Conservation (phyloP, 306 rosid genomes). For the Cercis canadensis region DNA sequence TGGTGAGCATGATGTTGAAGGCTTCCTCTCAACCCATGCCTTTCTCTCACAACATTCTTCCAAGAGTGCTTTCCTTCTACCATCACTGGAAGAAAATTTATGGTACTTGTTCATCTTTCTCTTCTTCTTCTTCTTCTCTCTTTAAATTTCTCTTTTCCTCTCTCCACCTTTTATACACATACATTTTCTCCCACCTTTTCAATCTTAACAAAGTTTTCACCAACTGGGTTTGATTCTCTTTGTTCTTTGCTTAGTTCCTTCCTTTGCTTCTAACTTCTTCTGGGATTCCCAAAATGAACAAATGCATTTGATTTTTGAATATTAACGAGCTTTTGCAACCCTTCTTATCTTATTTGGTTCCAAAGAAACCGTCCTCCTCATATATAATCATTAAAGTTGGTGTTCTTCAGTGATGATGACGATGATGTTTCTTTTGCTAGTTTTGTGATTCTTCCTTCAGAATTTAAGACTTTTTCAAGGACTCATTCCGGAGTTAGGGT, state of each 20-base stretch:
- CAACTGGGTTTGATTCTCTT: slow-evolving; percentile 5
- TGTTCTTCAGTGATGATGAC: slow-evolving; percentile 35
- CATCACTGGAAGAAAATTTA: slow-evolving; percentile 98
- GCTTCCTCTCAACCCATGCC: slow-evolving; percentile 97
- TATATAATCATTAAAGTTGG: slow-evolving; percentile 45
- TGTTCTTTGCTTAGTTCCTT: background rate
- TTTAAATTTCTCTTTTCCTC: background rate
- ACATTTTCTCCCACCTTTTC: background rate
- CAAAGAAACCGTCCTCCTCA: slow-evolving; percentile 3
- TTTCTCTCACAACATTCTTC: slow-evolving; percentile 90
- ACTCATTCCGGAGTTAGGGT: slow-evolving; percentile 47
- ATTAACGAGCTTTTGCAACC: background rate
- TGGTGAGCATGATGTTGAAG: slow-evolving; percentile 79
- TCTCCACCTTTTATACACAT: background rate
- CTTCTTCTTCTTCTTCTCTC: background rate
- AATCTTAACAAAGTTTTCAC: background rate
- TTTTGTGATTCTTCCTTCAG: slow-evolving; percentile 47
- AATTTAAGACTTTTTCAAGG: slow-evolving; percentile 52
- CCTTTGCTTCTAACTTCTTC: background rate
- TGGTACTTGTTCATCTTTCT: slow-evolving; percentile 40
- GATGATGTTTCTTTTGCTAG: slow-evolving; percentile 43
- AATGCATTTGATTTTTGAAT: slow-evolving; percentile 21
- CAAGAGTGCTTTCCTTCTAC: slow-evolving; percentile 92
- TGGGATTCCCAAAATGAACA: slow-evolving; percentile 4
- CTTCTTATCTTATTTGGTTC: background rate